These are phyloP conservation scores for Auricularia sp. DNA, from an alignment of 768 basidiomycete species.

Conservation along the genomic window DNA sequence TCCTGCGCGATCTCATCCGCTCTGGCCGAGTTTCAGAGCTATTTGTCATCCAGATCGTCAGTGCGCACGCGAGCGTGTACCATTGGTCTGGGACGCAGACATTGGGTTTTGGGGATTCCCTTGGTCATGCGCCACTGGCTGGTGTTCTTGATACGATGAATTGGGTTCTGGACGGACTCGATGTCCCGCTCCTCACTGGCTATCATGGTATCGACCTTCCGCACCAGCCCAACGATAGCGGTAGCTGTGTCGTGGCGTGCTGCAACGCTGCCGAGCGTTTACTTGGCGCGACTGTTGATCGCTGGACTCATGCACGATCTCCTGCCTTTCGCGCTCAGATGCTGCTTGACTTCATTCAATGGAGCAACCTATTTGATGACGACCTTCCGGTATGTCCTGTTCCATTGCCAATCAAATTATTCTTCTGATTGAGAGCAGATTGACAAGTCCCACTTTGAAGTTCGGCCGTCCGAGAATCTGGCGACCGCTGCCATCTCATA, in stretches of 20 bases:
- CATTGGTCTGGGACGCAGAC: neutral
- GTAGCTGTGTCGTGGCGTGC: neutral
- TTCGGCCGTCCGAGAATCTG: no score
- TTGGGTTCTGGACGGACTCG: neutral
- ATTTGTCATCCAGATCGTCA: neutral
- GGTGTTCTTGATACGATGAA: neutral
- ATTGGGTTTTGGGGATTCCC: neutral
- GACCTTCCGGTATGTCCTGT: no score
- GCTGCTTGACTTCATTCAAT: neutral
- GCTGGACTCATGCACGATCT: neutral
- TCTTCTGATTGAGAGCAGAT: no score
- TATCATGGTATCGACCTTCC: no score
- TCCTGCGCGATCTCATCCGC: neutral
- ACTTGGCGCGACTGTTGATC: neutral
- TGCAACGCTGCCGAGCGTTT: neutral
- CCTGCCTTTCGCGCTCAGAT: neutral
- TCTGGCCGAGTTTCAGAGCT: neutral
- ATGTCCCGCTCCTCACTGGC: neutral
- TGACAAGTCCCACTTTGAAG: no score
- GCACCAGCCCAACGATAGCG: neutral
- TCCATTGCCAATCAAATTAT: no score
- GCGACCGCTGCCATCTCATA: no score
- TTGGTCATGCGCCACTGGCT: neutral
- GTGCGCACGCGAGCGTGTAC: neutral
- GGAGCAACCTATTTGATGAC: neutral